phyloP scores from a whole-genome alignment of 768 basidiomycete species.

The Boletus patriciae region DNA sequence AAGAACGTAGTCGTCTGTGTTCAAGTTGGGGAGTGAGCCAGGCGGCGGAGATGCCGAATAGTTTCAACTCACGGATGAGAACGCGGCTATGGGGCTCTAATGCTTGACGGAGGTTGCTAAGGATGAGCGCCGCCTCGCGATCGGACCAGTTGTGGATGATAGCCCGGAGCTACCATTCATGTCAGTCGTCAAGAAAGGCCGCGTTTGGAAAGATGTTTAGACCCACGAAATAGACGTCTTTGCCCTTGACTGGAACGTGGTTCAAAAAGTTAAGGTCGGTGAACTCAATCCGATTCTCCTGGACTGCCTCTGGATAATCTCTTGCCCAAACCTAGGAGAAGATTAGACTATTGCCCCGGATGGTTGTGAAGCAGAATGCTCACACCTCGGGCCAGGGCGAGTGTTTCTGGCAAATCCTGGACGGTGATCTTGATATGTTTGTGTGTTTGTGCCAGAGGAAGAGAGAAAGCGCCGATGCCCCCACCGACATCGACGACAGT shows the following conservation, averaged over 20 bases:
- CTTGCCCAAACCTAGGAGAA: constrained; percentile 22
- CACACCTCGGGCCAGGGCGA: constrained; percentile 24
- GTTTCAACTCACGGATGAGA: constrained; percentile 30
- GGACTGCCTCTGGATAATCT: constrained; percentile 26
- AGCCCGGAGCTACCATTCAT: constrained; percentile 14
- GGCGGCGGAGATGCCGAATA: background rate
- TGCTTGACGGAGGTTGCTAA: constrained; percentile 32
- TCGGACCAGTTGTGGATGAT: constrained; percentile 38
- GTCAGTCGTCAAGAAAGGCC: background rate
- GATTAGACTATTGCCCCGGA: background rate
- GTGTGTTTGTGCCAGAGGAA: constrained; percentile 28
- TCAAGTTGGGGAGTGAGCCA: background rate
- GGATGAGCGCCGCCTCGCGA: constrained; percentile 23
- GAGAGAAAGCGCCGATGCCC: constrained; percentile 32
- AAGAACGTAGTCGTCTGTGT: constrained; percentile 28
- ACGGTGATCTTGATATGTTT: constrained; percentile 30
- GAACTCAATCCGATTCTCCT: constrained; percentile 30
- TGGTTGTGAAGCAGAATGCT: background rate
- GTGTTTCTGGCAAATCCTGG: constrained; percentile 31
- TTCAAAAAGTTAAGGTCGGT: constrained; percentile 31
- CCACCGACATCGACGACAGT: constrained; percentile 37
- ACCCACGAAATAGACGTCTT: constrained; percentile 37
- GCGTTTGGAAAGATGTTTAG: background rate
- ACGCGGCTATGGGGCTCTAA: constrained; percentile 32
- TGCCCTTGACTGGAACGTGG: constrained; percentile 25